Evolutionary conservation across 805 yeast genomes (phyloP), one percentile per base, ranked within the genome.

Genomic region (Kazachstania psychrophila): DNA sequence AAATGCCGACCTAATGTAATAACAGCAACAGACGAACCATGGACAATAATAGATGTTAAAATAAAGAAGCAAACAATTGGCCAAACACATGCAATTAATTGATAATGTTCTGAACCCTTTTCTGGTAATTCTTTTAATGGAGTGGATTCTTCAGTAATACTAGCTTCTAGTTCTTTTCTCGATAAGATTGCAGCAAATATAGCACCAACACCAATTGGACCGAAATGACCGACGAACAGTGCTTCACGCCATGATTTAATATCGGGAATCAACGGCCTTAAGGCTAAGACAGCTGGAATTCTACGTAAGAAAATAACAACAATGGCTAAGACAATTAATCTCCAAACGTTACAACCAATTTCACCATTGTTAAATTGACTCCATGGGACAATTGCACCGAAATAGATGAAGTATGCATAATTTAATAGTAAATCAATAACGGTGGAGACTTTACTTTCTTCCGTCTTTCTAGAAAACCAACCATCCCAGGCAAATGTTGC

Each of bases 141-240:
- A 0, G 82, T 75, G 27, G 71, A 72, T 19, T 70, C 73, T 4
- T 54, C 62, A 16, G 71, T 65, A 13, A 66, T 62, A 40, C 61
- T 64, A 6, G 60, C 65, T 52, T 84, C 94, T 36, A 82, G 61
- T 42, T 78, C 81, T 8, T 76, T 73, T 43, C 89, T 72, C 0
- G 94, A 85, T 43, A 86, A 65, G 34, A 87, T 77, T 5, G 84
- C 78, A 28, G 92, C 89, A 59, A 83, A 86, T 6, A 87, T 68
- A 1, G 95, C 95, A 40, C 96, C 95, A 16, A 87, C 96, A 33
- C 96, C 96, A 52, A 88, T 84, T 2, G 96, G 96, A 13, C 96
- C 96, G 59, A 88, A 87, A 62, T 87, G 95, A 15, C 96, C 96
- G 57, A 94, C 85, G 58, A 88, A 88, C 3, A 87, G 56, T 0